Evolutionary conservation across 345 rosid genomes (phyloP).

Genomic region (Eucalyptus urophylla): DNA sequence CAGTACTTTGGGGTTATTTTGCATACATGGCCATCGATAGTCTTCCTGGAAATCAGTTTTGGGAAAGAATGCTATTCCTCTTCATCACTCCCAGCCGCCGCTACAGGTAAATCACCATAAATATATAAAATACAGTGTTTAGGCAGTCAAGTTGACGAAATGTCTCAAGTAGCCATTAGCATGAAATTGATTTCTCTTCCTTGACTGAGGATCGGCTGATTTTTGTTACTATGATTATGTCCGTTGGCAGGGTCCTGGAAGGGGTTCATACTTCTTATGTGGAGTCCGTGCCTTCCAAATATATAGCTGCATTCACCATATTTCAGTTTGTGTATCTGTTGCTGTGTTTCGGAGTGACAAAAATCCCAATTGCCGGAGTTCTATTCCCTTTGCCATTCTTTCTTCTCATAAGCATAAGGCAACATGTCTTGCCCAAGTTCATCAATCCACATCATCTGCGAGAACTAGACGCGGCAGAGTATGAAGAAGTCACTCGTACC

Average conservation of each 20-base stretch:
- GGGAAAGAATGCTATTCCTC: slow-evolving; percentile 65
- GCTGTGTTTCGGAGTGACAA: slow-evolving; percentile 63
- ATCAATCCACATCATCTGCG: slow-evolving; percentile 25
- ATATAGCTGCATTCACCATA: slow-evolving; percentile 38
- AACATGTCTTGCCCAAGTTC: slow-evolving; percentile 56
- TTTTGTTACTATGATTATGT: not conserved
- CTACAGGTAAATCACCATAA: slow-evolving; percentile 33
- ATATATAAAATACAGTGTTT: not conserved
- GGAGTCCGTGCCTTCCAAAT: slow-evolving; percentile 61
- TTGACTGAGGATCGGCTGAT: not conserved
- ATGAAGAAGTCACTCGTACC: slow-evolving; percentile 51
- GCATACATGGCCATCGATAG: slow-evolving; percentile 91
- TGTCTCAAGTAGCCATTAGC: not conserved
- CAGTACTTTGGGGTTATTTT: slow-evolving; percentile 84
- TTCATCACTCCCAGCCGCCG: slow-evolving; percentile 44
- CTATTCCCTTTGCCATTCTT: slow-evolving; percentile 85
- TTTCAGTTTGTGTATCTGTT: slow-evolving; percentile 53
- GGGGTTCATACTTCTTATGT: slow-evolving; percentile 63
- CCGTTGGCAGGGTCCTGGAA: slow-evolving; percentile 48
- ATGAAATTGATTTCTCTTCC: not conserved
- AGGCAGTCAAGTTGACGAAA: not conserved
- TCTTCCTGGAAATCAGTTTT: slow-evolving; percentile 84
- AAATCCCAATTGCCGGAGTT: slow-evolving; percentile 83
- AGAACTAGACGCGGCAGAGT: slow-evolving; percentile 79
- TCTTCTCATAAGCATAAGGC: slow-evolving; percentile 59